These are phyloP conservation scores for Aspergillus affinis DNA, from an alignment of 495 filamentous ascomycete species.

Conservation along the genomic window DNA sequence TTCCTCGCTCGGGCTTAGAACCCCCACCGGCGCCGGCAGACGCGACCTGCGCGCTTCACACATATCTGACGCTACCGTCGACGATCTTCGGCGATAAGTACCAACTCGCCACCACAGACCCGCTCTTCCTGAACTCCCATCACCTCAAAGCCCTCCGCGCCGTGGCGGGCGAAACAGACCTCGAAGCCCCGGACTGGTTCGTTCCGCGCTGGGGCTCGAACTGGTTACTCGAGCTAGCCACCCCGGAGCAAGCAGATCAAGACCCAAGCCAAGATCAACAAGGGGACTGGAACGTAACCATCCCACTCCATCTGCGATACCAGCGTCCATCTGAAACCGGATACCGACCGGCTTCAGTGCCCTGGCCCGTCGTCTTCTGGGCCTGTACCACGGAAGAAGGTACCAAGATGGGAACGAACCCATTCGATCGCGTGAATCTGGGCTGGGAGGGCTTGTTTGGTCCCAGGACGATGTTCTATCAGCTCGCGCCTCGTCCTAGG, in stretches of 20 bases:
- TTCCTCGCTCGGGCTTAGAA: slow-evolving; percentile 34
- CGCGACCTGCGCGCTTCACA: slow-evolving; percentile 68
- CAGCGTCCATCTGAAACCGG: slow-evolving; percentile 57
- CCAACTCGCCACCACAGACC: slow-evolving; percentile 64
- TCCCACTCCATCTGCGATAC: slow-evolving; percentile 90
- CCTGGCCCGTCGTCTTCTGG: slow-evolving; percentile 88
- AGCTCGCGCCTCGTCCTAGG: slow-evolving; percentile 60
- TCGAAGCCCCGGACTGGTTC: slow-evolving; percentile 88
- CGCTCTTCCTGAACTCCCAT: slow-evolving; percentile 71
- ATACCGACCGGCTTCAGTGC: slow-evolving; percentile 48
- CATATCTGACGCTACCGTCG: slow-evolving; percentile 85
- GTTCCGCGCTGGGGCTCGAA: slow-evolving; percentile 76
- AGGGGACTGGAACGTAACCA: slow-evolving; percentile 64
- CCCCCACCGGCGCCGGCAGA: slow-evolving; percentile 34
- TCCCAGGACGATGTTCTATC: slow-evolving; percentile 80
- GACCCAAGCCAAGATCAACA: slow-evolving; percentile 10
- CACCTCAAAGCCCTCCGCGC: slow-evolving; percentile 67
- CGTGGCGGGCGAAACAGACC: slow-evolving; percentile 78
- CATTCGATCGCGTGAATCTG: slow-evolving; percentile 80
- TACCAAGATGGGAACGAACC: slow-evolving; percentile 71
- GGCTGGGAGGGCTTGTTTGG: slow-evolving; percentile 88
- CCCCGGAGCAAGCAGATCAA: slow-evolving; percentile 26
- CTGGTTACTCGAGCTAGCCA: slow-evolving; percentile 72
- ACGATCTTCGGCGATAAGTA: slow-evolving; percentile 85
- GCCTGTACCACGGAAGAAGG: slow-evolving; percentile 76